Evolutionary conservation across 2,329 filamentous ascomycete genomes (phyloP).

Genomic region (Aspergillus quadrilineatus): DNA sequence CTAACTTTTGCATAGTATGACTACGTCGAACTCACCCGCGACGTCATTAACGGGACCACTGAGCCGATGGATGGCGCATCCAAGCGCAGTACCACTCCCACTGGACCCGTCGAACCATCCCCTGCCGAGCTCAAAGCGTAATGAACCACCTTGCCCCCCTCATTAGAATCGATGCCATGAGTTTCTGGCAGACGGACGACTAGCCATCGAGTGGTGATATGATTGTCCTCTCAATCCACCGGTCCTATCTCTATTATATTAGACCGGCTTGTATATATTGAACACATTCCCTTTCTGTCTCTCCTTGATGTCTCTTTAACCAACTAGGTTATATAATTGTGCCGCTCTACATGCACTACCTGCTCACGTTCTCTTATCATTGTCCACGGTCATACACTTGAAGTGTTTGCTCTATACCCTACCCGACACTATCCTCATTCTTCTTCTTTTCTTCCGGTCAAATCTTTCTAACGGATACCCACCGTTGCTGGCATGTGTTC

Average conservation of each 20-base stretch:
- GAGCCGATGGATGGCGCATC: conserved; percentile 28
- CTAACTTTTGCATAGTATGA: conserved; percentile 60
- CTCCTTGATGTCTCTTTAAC: not conserved
- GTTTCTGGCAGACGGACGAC: not conserved
- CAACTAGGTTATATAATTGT: not conserved
- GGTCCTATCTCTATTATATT: not conserved
- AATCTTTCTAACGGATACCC: not conserved
- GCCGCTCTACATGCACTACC: not conserved
- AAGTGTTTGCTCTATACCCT: too few species aligned
- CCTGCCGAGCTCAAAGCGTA: conserved; percentile 26
- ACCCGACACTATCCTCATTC: too few species aligned
- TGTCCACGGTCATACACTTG: not conserved
- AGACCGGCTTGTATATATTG: not conserved
- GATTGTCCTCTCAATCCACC: not conserved
- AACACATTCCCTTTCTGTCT: not conserved
- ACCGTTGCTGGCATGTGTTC: too few species aligned
- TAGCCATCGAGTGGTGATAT: not conserved
- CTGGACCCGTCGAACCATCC: conserved; percentile 16
- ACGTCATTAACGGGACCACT: conserved; percentile 52
- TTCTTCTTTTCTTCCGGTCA: too few species aligned
- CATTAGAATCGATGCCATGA: too few species aligned
- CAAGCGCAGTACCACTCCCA: conserved; percentile 32
- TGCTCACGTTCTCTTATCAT: not conserved
- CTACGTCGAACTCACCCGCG: conserved; percentile 79
- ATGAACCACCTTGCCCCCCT: not conserved